Base-by-base conservation (phyloP, 2,329 filamentous ascomycete species). In the Emmonsia crescens region DNA sequence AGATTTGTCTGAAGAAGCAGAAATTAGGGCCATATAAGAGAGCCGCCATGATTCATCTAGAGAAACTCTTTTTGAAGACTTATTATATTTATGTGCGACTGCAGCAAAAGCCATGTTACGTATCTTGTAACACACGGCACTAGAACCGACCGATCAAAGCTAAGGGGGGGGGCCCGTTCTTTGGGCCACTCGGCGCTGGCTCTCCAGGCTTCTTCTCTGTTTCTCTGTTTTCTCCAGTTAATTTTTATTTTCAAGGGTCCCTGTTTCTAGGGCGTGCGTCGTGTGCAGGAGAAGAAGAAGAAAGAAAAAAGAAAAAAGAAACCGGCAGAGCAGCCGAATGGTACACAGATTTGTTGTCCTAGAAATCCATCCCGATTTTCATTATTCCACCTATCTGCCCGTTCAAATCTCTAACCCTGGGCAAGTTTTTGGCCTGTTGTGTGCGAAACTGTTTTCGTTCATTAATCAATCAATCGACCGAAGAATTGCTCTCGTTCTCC, bases 281-380 rank as follows among this genome's bases (percentile, higher is more conserved):
- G n/a, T 27, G 24, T 48, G n/a, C n/a, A 48, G n/a, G 24, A 48
- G 24, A 48, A 12, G 6, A n/a, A n/a, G 1, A 10, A 48, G 21
- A 48, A 27, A 5, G 19, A 48, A 48, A 48, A 24, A 48, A 48
- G 2, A 12, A 48, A 51, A 31, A 31, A 12, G 36, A 42, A 38
- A 42, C 42, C 54, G 36, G 54, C 31, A 56, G 52, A 55, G 33
- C 24, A 12, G 54, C 54, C 33, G 21, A 27, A 40, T 40, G 54
- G 36, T 56, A 56, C 54, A 56, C 54, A 56, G 54, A 56, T 56
- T 56, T 56, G 54, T 29, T 56, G 54, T 42, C 21, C 54, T 8
- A 40, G 4, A 16, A 24, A 36, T 31, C n/a, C n/a, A 19, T 16
- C 33, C 54, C 33, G 54, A 56, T 56, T 27, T 56, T n/a, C n/a